A percentile compares a stretch with the other conserved stretches of the same genome.
Conservation (phyloP, 768 basidiomycete genomes). For the Hygrophoropsis aurantiaca region DNA sequence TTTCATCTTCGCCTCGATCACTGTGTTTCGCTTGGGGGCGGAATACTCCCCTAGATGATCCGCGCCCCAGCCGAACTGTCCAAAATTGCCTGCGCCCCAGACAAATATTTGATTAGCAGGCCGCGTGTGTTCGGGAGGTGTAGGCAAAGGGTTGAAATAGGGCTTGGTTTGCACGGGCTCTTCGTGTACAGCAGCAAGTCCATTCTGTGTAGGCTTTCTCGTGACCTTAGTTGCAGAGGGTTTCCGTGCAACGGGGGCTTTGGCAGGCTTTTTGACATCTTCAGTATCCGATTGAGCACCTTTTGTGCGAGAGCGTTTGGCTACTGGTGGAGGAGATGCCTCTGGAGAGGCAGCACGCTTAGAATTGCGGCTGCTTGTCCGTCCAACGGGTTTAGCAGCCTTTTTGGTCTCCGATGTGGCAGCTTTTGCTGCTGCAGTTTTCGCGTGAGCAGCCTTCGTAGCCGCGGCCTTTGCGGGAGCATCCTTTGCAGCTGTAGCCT, state of each 20-base stretch:
- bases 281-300: constrained; percentile 42
- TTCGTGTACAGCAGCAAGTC: constrained; percentile 28
- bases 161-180: constrained; percentile 46
- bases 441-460: constrained; percentile 3
- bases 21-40: constrained; percentile 74
- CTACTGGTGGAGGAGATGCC: constrained; percentile 43
- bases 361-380: constrained; percentile 21
- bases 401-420: constrained; percentile 37
- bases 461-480: constrained; percentile 31
- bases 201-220: constrained; percentile 29
- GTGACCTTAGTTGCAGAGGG: constrained; percentile 23
- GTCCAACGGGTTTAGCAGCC: constrained; percentile 25
- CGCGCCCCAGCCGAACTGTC: constrained; percentile 91
- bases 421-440: constrained; percentile 26
- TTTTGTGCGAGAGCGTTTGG: constrained; percentile 47
- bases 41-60: constrained; percentile 67
- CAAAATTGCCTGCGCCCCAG: constrained; percentile 93
- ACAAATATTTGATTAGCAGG: constrained; percentile 77
- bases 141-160: constrained; percentile 67
- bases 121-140: constrained; percentile 51
- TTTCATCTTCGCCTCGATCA: constrained; percentile 75
- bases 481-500: constrained; percentile 26
- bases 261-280: constrained; percentile 30
- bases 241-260: constrained; percentile 19
- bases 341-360: constrained; percentile 57